Base-by-base conservation (phyloP, 805 yeast genomes). In the Pichia californica region DNA sequence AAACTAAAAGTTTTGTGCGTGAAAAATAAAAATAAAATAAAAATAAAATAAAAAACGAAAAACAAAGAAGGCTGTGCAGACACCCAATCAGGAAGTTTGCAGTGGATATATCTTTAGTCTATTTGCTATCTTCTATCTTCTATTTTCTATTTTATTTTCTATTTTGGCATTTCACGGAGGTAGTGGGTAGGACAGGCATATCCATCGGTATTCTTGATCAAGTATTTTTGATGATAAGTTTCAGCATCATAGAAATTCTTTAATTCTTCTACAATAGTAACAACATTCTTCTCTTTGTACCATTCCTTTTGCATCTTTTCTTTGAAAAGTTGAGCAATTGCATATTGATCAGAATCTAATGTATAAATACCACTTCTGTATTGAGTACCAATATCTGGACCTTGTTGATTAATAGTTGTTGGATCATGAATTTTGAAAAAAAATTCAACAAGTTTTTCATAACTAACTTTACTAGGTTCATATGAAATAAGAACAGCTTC, bases 371-470 rank as follows among this genome's bases (percentile, higher is more conserved):
- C 96, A 15, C 91, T 81, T 55, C 97, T 76, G 67, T 91, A 91
- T 62, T 93, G 98, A 1, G 91, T 77, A 9, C 99, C 99, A 8
- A 55, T 54, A 57, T 91, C 97, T 16, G 86, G 84, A 3, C 99
- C 99, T 63, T 93, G 98, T 2, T 74, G 58, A 56, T 89, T 79
- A 41, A 73, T 48, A 2, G 88, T 81, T 2, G 98, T 93, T 38
- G 99, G 98, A 63, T 93, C 98, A 62, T 91, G 99, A 61, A 88
- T 87, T 55, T 83, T 72, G 69, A 88, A 89, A 69, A 91, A 93
- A 53, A 89, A 86, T 44, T 82, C 89, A 34, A 87, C 64, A 36
- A 91, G 64, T 25, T 83, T 85, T 44, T 65, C 74, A 54, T 79
- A 71, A 4, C 76, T 48, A 2, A 86, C 71, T n/a, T 62, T 51